A percentile compares a stretch with the other conserved stretches of the same genome.
These are phyloP conservation scores for Aspergillus felis DNA, from an alignment of 2,329 filamentous ascomycete genomes.

Conservation along the genomic window DNA sequence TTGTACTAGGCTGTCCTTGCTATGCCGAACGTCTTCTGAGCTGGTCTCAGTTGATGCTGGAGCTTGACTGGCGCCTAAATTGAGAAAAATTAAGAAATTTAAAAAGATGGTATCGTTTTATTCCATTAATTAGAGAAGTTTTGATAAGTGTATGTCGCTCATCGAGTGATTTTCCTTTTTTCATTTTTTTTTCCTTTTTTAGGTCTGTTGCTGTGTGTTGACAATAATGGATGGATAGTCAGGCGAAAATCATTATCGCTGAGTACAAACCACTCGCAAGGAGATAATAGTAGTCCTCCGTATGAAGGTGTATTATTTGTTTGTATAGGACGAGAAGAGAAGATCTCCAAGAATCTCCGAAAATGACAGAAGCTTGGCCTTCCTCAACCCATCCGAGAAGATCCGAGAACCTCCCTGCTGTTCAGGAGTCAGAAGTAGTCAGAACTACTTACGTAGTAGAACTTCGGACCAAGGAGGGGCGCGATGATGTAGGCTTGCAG, in stretches of 20 bases:
- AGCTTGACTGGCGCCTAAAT: neutral
- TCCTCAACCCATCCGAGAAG: conserved; percentile 2
- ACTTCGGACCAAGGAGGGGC: neutral
- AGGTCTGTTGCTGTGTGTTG: no score
- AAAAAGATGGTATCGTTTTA: neutral
- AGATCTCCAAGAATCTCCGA: neutral
- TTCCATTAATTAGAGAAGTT: neutral
- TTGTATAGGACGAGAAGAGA: no score
- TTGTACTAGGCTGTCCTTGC: neutral
- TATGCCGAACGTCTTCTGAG: neutral
- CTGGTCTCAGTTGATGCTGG: neutral
- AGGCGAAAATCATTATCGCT: no score
- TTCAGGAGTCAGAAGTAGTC: no score
- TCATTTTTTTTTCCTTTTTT: no score
- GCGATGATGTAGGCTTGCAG: neutral
- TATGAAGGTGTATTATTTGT: no score
- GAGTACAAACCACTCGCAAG: no score
- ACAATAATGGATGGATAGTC: no score
- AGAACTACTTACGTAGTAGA: no score
- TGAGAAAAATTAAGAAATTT: neutral
- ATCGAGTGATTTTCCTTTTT: no score
- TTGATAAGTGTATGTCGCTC: no score
- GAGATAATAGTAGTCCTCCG: no score
- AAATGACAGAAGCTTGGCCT: neutral
- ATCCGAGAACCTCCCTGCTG: neutral